Percentiles rank a stretch among this genome's conserved stretches.
Evolutionary conservation across 2,329 filamentous ascomycete species (phyloP).

Genomic region (Metarhizium sp.): DNA sequence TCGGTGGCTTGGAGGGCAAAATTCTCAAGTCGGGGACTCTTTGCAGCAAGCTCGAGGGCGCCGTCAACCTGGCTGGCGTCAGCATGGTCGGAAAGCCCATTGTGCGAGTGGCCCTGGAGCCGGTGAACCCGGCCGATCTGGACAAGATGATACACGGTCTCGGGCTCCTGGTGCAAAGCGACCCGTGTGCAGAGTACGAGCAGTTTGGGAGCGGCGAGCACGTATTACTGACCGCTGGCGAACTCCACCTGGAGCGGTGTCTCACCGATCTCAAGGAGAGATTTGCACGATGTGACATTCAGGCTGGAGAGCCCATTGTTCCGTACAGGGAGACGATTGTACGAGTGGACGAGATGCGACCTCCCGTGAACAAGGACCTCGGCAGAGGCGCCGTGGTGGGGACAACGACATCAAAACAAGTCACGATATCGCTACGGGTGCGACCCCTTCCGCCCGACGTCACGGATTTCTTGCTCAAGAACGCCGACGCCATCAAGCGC

Average conservation of each 20-base stretch:
- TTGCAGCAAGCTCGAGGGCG: constrained; percentile 77
- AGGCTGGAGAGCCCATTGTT: constrained; percentile 88
- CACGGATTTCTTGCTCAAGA: constrained; percentile 78
- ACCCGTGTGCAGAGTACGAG: constrained; percentile 93
- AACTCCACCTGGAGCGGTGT: constrained; percentile 88
- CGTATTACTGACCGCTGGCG: constrained; percentile 86
- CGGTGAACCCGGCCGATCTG: constrained; percentile 78
- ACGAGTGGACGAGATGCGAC: constrained; percentile 80
- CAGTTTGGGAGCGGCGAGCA: constrained; percentile 90
- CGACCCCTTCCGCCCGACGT: constrained; percentile 68
- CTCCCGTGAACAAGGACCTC: constrained; percentile 74
- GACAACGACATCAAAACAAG: constrained; percentile 75
- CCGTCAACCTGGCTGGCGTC: constrained; percentile 84
- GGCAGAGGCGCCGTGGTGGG: constrained; percentile 72
- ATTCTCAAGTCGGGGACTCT: constrained; percentile 95
- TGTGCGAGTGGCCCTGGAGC: constrained; percentile 91
- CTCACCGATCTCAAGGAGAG: constrained; percentile 86
- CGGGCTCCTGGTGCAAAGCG: constrained; percentile 80
- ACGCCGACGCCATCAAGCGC: constrained; percentile 67
- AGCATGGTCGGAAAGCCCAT: constrained; percentile 76
- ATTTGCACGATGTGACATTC: constrained; percentile 90
- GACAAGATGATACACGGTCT: constrained; percentile 92
- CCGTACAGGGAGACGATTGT: constrained; percentile 93
- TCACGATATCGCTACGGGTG: constrained; percentile 67
- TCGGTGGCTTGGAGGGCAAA: constrained; percentile 82